Conservation (phyloP, 305 asterid species). For the Ajuga reptans region DNA sequence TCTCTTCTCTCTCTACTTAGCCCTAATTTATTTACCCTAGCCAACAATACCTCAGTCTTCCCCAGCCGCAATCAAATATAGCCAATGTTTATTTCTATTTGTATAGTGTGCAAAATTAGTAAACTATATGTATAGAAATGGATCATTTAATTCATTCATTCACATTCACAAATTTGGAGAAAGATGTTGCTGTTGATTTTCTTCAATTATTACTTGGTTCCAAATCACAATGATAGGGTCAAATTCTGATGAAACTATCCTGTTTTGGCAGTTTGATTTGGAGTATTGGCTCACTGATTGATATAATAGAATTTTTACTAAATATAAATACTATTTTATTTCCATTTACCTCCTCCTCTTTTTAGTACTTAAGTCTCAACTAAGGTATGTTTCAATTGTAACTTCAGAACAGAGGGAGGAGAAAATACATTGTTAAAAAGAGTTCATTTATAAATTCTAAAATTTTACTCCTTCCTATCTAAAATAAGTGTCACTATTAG, state of each 20-base stretch:
- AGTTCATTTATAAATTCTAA: no score
- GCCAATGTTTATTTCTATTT: neutral
- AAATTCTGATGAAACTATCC: constrained; percentile 15
- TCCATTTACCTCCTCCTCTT: neutral
- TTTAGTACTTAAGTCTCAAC: neutral
- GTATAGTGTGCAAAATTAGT: neutral
- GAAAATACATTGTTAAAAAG: no score
- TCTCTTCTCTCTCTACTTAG: no score
- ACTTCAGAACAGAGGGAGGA: no score
- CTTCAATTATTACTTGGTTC: constrained; percentile 5
- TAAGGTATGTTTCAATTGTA: no score
- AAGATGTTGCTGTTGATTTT: constrained; percentile 3
- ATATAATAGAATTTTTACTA: neutral
- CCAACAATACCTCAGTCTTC: no score
- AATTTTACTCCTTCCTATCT: no score
- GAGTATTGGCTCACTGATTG: neutral
- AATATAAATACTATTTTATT: neutral
- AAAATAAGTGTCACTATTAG: no score
- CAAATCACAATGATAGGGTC: constrained; percentile 7
- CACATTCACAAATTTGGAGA: constrained; percentile 4
- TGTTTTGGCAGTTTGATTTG: constrained; percentile 22
- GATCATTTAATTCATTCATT: constrained; percentile 23
- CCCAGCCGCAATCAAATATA: no score
- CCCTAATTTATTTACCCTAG: no score
- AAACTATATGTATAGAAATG: neutral